Evolutionary conservation across 1,139 yeast genomes (phyloP), one percentile per base, ranked within the genome.

Genomic region (Yamadazyma songkhlaensis): DNA sequence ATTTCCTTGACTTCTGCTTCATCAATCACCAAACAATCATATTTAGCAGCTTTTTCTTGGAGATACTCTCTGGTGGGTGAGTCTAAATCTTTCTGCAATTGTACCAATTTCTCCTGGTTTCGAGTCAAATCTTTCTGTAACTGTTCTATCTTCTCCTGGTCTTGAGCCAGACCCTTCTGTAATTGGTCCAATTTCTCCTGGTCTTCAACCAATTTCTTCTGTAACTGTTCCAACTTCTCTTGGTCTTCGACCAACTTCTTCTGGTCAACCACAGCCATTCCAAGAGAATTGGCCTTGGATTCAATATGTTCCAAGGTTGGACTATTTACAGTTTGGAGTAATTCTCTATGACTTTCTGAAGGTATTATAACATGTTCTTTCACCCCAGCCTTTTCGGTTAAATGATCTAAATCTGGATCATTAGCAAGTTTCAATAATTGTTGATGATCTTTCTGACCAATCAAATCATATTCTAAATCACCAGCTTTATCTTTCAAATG

Each of bases 291-390:
- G 6, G 51, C 45, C 28, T 46, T 60, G 10, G 46, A 45, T 10
- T 42, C 35, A 37, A 67, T 48, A 42, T 55, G 55, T 2, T 55
- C 59, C 11, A 52, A 21, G 3, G 52, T 30, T 5, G 74, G 72
- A 2, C 44, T 29, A 2, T 54, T 51, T 14, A 41, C 42, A 29
- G 20, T 10, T 3, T 31, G 15, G 4, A 34, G 22, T 30, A 49
- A 39, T 9, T 38, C 33, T 4, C 34, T 14, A 33, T 45, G 45
- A n/a, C 54, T 59, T 4, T 46, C 42, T 4, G 35, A 34, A 1
- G 57, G 42, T 9, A 61, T 30, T 4, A 61, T 40, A 2, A 40
- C 41, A 32, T 48, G 56, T 12, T 41, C 40, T 5, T 36, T 39
- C 8, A 27, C 30, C 0, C 56, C 55, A 28, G 54, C 52, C 3